A percentile compares a stretch with the other conserved stretches of the same genome.
phyloP scores from a whole-genome alignment of 768 basidiomycete species.

The Collybiopsis luxurians region DNA sequence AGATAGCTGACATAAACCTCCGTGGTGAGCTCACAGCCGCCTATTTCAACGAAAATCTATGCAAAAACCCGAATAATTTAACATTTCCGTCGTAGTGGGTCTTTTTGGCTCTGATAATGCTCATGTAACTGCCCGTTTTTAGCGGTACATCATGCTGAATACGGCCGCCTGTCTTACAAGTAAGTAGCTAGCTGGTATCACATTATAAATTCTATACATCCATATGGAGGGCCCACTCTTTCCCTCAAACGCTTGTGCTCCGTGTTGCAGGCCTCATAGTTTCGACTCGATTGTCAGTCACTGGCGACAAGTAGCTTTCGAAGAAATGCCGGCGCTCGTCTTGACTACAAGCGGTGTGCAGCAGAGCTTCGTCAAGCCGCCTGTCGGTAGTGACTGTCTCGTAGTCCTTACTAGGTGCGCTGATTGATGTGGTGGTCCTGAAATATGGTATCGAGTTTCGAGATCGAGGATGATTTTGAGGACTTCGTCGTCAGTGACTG shows the following conservation, averaged over 20 bases:
- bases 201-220: not conserved
- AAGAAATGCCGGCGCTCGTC: not conserved
- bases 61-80: too few species aligned
- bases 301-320: not conserved
- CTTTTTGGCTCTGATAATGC: not conserved
- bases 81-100: too few species aligned
- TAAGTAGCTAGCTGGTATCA: not conserved
- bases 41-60: too few species aligned
- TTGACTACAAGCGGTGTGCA: not conserved
- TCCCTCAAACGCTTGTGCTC: too few species aligned
- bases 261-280: too few species aligned
- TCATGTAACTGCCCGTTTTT: not conserved
- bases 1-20: not conserved
- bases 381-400: slow-evolving; percentile 6
- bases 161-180: not conserved
- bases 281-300: not conserved
- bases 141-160: not conserved
- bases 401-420: not conserved
- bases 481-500: too few species aligned
- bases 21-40: not conserved
- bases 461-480: too few species aligned
- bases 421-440: too few species aligned
- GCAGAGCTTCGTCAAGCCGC: not conserved
- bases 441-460: too few species aligned
- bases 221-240: not conserved